These are phyloP conservation scores for Rubus parviflorus DNA, from an alignment of 306 rosid species.

Conservation along the genomic window DNA sequence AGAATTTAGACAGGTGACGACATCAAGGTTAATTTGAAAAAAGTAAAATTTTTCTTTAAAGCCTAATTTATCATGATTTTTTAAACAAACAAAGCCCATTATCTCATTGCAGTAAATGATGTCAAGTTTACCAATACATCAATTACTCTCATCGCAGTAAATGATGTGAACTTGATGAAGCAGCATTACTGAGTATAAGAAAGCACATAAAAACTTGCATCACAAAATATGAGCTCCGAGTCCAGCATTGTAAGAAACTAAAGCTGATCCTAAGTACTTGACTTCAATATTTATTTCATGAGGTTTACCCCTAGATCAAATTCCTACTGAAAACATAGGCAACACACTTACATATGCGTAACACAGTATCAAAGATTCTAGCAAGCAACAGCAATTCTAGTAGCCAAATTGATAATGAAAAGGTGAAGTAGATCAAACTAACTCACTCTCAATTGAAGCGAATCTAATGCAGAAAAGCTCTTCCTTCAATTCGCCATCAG, in stretches of 20 bases:
- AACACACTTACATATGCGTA: not conserved
- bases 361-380: not conserved
- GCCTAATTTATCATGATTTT: not conserved
- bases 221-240: not conserved
- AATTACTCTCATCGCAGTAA: no score
- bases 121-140: no score
- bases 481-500: slow-evolving; percentile 93
- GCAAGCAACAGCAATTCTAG: not conserved
- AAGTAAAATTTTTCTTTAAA: not conserved
- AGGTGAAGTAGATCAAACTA: not conserved
- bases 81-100: not conserved
- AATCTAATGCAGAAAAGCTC: slow-evolving; percentile 98
- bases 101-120: not conserved
- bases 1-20: not conserved
- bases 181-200: not conserved
- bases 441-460: slow-evolving; percentile 90
- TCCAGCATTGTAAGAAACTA: no score
- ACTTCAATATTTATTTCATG: no score
- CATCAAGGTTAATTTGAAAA: not conserved
- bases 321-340: no score
- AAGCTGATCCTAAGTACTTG: no score
- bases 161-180: not conserved
- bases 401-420: not conserved
- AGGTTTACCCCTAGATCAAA: no score
- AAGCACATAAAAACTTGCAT: not conserved